Percentiles rank a stretch among this genome's conserved stretches.
Evolutionary conservation across 2,329 filamentous ascomycete species (phyloP).

Genomic region (Triangularia setosa): DNA sequence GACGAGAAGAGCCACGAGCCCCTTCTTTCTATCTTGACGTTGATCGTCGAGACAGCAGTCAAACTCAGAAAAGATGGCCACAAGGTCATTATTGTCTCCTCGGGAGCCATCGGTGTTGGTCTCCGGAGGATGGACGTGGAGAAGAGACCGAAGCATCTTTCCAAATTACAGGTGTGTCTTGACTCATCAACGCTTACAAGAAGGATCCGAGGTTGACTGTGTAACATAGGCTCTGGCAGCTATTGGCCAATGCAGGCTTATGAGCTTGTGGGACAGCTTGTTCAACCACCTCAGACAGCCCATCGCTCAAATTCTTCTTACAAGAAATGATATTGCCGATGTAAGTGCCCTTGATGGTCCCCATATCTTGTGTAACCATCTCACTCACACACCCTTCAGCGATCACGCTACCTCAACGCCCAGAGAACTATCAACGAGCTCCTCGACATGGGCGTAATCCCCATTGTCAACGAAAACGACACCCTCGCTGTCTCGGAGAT

Average conservation of each 20-base stretch:
- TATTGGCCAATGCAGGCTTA: constrained; percentile 91
- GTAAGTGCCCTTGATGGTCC: constrained; percentile 43
- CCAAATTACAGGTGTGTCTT: constrained; percentile 68
- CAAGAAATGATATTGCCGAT: constrained; percentile 93
- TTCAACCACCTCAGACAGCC: constrained; percentile 86
- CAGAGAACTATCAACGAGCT: constrained; percentile 92
- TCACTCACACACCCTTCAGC: constrained; percentile 41
- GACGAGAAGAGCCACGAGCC: constrained; percentile 94
- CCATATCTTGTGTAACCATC: neutral
- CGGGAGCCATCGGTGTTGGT: constrained; percentile 92
- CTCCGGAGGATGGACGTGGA: constrained; percentile 85
- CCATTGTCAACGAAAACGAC: constrained; percentile 98
- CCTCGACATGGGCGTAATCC: constrained; percentile 91
- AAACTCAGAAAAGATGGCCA: constrained; percentile 87
- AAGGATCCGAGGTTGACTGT: neutral
- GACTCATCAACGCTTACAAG: neutral
- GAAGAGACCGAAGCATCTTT: constrained; percentile 83
- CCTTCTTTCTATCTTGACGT: constrained; percentile 80
- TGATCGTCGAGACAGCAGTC: constrained; percentile 92
- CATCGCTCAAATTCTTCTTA: constrained; percentile 90
- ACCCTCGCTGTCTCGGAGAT: constrained; percentile 96
- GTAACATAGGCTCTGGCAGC: constrained; percentile 71
- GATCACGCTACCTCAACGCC: constrained; percentile 91
- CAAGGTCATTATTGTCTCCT: constrained; percentile 92
- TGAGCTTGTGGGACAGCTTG: constrained; percentile 91